Percentiles rank a stretch among this genome's conserved stretches.
Conservation (phyloP, 2,329 filamentous ascomycete species). For the Botrytis squamosa region DNA sequence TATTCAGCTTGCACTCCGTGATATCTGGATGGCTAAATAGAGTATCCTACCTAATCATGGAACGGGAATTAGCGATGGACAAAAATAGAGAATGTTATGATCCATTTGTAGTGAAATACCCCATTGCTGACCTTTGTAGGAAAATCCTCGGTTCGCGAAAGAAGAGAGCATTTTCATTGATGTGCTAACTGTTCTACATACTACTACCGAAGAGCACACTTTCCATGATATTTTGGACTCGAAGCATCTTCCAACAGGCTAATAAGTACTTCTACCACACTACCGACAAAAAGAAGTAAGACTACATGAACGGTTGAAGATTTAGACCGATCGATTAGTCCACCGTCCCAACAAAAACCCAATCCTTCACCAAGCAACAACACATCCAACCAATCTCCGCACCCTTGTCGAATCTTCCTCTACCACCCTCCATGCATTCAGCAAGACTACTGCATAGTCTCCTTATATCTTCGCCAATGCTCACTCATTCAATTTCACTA, state of each 20-base stretch:
- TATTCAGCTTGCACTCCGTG: no score
- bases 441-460: not conserved
- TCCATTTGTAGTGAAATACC: no score
- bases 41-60: no score
- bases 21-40: no score
- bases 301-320: not conserved
- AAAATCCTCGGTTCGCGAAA: no score
- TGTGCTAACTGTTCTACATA: not conserved
- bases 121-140: not conserved
- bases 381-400: not conserved
- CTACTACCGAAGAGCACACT: not conserved
- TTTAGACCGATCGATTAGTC: not conserved
- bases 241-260: not conserved
- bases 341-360: not conserved
- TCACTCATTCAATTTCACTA: not conserved
- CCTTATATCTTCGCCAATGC: not conserved
- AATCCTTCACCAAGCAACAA: not conserved
- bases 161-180: no score
- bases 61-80: no score
- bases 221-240: not conserved
- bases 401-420: not conserved
- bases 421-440: not conserved
- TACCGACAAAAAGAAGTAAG: not conserved
- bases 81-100: no score
- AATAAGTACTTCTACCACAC: not conserved